A percentile compares a stretch with the other conserved stretches of the same genome.
phyloP scores from a whole-genome alignment of 1,284 basidiomycete genomes.

The Trametes versicolor region DNA sequence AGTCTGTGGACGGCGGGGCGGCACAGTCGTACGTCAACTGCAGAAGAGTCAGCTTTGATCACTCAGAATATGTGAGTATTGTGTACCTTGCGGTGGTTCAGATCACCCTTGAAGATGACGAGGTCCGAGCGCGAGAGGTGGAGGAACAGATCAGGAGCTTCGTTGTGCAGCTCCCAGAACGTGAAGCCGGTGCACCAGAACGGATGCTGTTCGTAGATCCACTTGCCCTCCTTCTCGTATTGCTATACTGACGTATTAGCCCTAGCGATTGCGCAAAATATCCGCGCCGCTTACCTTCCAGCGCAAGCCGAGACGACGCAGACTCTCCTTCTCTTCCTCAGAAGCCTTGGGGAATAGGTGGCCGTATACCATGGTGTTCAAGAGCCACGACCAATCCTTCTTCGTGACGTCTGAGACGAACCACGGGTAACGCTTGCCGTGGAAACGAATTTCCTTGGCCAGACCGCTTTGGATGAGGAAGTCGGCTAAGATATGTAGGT shows the following conservation, averaged over 20 bases:
- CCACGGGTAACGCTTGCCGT: conserved; percentile 92
- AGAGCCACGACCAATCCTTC: conserved; percentile 96
- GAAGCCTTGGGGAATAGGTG: conserved; percentile 86
- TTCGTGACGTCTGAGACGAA: conserved; percentile 98
- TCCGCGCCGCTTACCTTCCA: conserved; percentile 77
- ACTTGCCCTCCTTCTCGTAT: conserved; percentile 94
- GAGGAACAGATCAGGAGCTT: conserved; percentile 95
- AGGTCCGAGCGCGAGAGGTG: conserved; percentile 92
- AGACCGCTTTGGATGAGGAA: conserved; percentile 93
- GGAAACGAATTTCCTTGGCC: conserved; percentile 89
- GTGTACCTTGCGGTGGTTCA: conserved; percentile 65
- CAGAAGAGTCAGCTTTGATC: not conserved
- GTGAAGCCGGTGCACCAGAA: conserved; percentile 98
- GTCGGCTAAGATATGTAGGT: conserved; percentile 62
- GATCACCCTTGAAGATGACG: conserved; percentile 96
- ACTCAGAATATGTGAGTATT: conserved; percentile 1
- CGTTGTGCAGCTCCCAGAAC: conserved; percentile 91
- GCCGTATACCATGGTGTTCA: conserved; percentile 89
- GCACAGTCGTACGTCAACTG: conserved; percentile 91
- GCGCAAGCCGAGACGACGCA: conserved; percentile 83
- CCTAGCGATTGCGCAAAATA: not conserved
- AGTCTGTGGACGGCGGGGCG: conserved; percentile 91
- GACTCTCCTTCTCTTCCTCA: conserved; percentile 84
- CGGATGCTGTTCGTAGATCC: conserved; percentile 96
- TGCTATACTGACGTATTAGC: conserved; percentile 54